These are phyloP conservation scores for Wallemia ichthyophaga DNA, from an alignment of 1,284 basidiomycete genomes.

Conservation along the genomic window DNA sequence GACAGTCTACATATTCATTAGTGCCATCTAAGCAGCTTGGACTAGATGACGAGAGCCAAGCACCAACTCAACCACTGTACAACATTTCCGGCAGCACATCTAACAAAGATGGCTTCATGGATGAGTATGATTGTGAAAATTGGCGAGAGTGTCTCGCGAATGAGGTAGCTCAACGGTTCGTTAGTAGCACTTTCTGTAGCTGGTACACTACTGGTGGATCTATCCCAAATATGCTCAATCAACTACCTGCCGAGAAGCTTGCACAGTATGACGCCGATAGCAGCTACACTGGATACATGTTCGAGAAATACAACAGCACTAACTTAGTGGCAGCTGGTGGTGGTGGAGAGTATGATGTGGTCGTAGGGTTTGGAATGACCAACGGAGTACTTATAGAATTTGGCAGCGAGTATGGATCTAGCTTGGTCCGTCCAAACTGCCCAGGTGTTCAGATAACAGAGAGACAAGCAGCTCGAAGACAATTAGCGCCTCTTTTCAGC, in stretches of 20 bases:
- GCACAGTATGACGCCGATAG: conserved; percentile 28
- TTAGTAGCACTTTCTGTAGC: conserved; percentile 52
- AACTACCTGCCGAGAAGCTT: conserved; percentile 35
- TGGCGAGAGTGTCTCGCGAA: conserved; percentile 35
- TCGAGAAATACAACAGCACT: conserved; percentile 35
- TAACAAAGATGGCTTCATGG: conserved; percentile 19
- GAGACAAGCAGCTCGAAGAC: background rate
- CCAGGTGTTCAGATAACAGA: background rate
- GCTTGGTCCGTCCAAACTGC: background rate
- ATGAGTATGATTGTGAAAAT: conserved; percentile 21
- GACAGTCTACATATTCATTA: conserved; percentile 30
- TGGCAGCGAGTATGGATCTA: background rate
- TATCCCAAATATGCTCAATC: conserved; percentile 33
- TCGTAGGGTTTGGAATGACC: background rate
- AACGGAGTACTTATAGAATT: background rate
- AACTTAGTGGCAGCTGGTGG: conserved; percentile 55
- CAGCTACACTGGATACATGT: conserved; percentile 30
- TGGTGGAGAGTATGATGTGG: conserved; percentile 39
- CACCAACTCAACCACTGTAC: background rate
- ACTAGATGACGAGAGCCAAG: conserved; percentile 21
- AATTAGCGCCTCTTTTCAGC: background rate
- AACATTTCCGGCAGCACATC: conserved; percentile 9
- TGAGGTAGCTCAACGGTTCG: conserved; percentile 49
- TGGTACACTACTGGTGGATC: conserved; percentile 49
- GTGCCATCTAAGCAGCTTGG: conserved; percentile 45